phyloP scores from a whole-genome alignment of 2,329 filamentous ascomycete species.

The Rhytidhysteron rufulum region DNA sequence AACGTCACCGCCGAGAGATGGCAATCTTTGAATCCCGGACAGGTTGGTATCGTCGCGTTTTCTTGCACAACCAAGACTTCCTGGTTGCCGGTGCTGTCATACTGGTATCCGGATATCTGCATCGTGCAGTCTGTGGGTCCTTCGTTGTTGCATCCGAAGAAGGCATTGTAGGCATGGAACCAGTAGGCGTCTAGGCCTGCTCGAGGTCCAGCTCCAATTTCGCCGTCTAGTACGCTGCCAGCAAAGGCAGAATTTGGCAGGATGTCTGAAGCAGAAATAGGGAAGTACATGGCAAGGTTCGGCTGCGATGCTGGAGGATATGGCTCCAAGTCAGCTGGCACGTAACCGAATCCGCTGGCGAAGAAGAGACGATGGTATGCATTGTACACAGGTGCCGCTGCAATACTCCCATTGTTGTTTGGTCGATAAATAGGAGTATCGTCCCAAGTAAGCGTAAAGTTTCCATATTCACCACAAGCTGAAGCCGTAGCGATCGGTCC shows the following conservation, averaged over 20 bases:
- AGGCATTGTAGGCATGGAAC: constrained; percentile 48
- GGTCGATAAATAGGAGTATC: constrained; percentile 29
- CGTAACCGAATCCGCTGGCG: constrained; percentile 49
- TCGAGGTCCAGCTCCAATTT: constrained; percentile 45
- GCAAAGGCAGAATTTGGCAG: constrained; percentile 24
- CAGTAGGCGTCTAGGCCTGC: constrained; percentile 44
- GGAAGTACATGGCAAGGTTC: constrained; percentile 46
- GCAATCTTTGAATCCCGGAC: constrained; percentile 39
- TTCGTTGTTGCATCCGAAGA: constrained; percentile 46
- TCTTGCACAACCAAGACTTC: constrained; percentile 36
- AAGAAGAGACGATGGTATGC: constrained; percentile 52
- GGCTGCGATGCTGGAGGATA: constrained; percentile 45
- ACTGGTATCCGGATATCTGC: constrained; percentile 45
- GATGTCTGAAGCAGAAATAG: constrained; percentile 33
- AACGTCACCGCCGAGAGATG: constrained; percentile 42
- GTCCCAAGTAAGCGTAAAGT: constrained; percentile 35
- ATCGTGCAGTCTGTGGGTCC: constrained; percentile 38
- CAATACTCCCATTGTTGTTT: constrained; percentile 23
- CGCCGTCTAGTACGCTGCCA: constrained; percentile 38
- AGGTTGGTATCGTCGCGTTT: constrained; percentile 41
- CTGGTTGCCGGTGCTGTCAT: constrained; percentile 26
- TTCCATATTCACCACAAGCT: constrained; percentile 43
- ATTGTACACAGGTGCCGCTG: constrained; percentile 40
- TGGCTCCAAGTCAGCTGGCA: constrained; percentile 42
- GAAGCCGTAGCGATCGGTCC: constrained; percentile 2